Conservation (phyloP, 139 green algal species). For the Volvox africanus region DNA sequence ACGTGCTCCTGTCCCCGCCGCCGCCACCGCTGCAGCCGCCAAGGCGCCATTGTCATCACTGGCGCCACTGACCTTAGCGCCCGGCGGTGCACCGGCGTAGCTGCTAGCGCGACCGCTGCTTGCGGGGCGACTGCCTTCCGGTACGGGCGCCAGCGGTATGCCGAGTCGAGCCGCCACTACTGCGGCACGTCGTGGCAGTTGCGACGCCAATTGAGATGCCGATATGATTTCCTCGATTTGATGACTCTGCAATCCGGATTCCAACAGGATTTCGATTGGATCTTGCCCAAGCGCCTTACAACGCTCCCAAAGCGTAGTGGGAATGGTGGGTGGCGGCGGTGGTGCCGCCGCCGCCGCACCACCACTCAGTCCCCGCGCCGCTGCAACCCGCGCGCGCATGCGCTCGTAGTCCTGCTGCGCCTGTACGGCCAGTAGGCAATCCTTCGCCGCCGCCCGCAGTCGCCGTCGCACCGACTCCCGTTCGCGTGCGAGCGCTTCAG, state of each 20-base stretch:
- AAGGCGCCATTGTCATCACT: not conserved
- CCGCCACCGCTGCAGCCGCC: not conserved
- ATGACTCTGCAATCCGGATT: not conserved
- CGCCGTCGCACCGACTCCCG: not conserved
- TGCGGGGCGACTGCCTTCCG: not conserved
- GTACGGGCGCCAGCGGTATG: not conserved
- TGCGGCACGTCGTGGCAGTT: constrained; percentile 12
- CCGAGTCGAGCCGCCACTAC: not conserved
- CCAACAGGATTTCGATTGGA: constrained; percentile 37
- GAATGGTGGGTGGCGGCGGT: constrained; percentile 25
- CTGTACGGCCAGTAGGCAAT: constrained; percentile 44
- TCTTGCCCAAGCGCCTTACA: constrained; percentile 18
- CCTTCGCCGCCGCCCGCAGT: constrained; percentile 14
- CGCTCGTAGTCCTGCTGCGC: constrained; percentile 43
- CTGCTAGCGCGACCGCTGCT: not conserved
- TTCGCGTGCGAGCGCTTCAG: constrained; percentile 38
- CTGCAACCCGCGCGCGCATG: constrained; percentile 5
- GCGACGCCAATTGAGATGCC: not conserved
- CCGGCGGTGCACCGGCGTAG: not conserved
- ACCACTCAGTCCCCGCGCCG: not conserved
- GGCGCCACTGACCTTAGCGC: not conserved
- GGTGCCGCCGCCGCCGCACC: constrained; percentile 1
- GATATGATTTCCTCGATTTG: constrained; percentile 40
- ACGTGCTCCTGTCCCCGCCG: not conserved
- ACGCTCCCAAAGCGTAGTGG: not conserved